Conservation (phyloP, 1,284 basidiomycete species). For the Caloboletus firmus region DNA sequence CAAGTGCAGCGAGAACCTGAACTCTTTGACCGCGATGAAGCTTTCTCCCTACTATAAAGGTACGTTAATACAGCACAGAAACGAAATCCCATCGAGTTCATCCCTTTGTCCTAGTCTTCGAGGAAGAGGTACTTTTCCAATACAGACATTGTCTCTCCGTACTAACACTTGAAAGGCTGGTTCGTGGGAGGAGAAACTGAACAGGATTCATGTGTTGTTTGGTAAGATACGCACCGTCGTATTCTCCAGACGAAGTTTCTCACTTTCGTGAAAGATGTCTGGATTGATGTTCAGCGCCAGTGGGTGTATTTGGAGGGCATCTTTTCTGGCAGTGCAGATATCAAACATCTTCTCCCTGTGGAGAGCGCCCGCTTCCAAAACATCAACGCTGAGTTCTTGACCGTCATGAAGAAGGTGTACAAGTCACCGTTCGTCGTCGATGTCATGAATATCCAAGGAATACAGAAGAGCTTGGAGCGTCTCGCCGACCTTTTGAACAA, state of each 20-base stretch:
- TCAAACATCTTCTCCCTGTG: slow-evolving; percentile 96
- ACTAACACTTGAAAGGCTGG: slow-evolving; percentile 54
- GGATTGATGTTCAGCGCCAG: slow-evolving; percentile 99
- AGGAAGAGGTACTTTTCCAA: slow-evolving; percentile 68
- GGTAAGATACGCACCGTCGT: slow-evolving; percentile 48
- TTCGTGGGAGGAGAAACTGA: slow-evolving; percentile 94
- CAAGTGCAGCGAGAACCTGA: slow-evolving; percentile 95
- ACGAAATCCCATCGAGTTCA: slow-evolving; percentile 9
- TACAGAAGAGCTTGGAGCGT: slow-evolving; percentile 97
- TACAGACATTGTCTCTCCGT: neutral
- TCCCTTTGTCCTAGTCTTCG: slow-evolving; percentile 63
- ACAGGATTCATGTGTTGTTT: slow-evolving; percentile 93
- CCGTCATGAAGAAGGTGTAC: slow-evolving; percentile 99
- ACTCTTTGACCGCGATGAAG: slow-evolving; percentile 96
- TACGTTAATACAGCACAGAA: slow-evolving; percentile 29
- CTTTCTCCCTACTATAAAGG: slow-evolving; percentile 96
- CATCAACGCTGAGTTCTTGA: slow-evolving; percentile 98
- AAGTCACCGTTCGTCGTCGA: slow-evolving; percentile 98
- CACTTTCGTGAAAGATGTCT: slow-evolving; percentile 67
- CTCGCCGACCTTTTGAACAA: slow-evolving; percentile 95
- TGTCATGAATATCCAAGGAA: slow-evolving; percentile 93
- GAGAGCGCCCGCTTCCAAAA: slow-evolving; percentile 97
- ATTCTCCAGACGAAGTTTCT: neutral
- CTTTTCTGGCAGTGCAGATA: slow-evolving; percentile 98
- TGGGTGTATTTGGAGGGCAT: slow-evolving; percentile 99